Conservation (phyloP, 2,329 filamentous ascomycete genomes). For the Alternaria dauci region DNA sequence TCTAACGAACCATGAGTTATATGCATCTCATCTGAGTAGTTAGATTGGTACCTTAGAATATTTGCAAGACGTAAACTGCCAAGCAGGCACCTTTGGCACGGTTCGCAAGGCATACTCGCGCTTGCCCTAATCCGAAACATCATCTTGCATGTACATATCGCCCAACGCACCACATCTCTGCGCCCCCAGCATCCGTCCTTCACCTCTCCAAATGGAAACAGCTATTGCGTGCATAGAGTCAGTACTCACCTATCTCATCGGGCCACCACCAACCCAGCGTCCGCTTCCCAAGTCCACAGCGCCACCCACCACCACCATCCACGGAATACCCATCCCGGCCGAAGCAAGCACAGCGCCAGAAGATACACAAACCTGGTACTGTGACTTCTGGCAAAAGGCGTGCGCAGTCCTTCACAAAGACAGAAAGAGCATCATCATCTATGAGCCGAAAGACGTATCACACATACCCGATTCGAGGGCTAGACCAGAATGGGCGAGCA, state of each 20-base stretch:
- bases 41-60: background rate
- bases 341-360: background rate
- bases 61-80: background rate
- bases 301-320: background rate
- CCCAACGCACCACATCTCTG: background rate
- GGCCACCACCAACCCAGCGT: background rate
- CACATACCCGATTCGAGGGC: background rate
- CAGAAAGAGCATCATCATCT: conserved; percentile 1
- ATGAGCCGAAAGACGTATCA: background rate
- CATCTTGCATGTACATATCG: background rate
- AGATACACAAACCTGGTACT: background rate
- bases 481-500: background rate
- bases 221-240: background rate
- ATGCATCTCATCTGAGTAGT: rapidly evolving
- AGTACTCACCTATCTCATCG: background rate
- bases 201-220: background rate
- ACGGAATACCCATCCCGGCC: background rate
- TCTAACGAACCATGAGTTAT: rapidly evolving
- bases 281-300: background rate
- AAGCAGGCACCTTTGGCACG: background rate
- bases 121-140: background rate
- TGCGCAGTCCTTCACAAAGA: background rate
- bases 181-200: background rate
- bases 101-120: background rate
- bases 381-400: background rate